Evolutionary conservation across 2,329 filamentous ascomycete genomes (phyloP).

Genomic region (Trichoderma asperellum): DNA sequence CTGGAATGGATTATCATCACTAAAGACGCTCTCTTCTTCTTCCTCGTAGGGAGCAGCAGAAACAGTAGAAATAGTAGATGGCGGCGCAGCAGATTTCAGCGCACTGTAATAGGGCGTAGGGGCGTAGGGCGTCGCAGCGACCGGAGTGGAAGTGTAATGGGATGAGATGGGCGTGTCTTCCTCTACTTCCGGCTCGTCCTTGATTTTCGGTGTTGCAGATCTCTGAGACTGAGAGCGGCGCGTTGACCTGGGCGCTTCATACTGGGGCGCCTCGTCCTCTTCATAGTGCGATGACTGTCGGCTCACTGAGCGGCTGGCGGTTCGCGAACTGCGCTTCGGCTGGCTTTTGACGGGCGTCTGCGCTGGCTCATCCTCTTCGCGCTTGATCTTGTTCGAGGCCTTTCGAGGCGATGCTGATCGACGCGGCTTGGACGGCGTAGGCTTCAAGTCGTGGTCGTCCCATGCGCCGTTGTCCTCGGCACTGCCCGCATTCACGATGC

Average conservation of each 20-base stretch:
- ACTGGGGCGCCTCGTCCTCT: conserved; percentile 45
- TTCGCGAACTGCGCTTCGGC: conserved; percentile 59
- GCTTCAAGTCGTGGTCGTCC: conserved; percentile 61
- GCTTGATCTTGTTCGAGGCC: conserved; percentile 56
- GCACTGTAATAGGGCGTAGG: conserved; percentile 6
- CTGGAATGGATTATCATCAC: conserved; percentile 91
- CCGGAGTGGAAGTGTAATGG: neutral
- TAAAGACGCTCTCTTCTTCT: conserved; percentile 68
- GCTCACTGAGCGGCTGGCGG: conserved; percentile 59
- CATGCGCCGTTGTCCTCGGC: conserved; percentile 65
- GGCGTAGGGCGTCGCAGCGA: neutral
- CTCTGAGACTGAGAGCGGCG: conserved; percentile 58
- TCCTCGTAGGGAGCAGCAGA: conserved; percentile 41
- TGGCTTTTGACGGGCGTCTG: conserved; percentile 50
- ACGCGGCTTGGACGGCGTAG: conserved; percentile 51
- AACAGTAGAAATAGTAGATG: neutral
- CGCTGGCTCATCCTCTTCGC: conserved; percentile 52
- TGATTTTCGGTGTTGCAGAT: conserved; percentile 57
- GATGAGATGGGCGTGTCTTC: conserved; percentile 28
- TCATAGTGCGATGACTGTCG: conserved; percentile 59
- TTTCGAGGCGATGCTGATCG: conserved; percentile 62
- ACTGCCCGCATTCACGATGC: conserved; percentile 72
- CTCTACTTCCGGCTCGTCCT: conserved; percentile 54
- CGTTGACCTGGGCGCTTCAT: conserved; percentile 45
- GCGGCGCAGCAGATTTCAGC: neutral